A percentile compares a stretch with the other conserved stretches of the same genome.
phyloP scores from a whole-genome alignment of 192 early-diverging fungal genomes.

The Spinellus fusiger region DNA sequence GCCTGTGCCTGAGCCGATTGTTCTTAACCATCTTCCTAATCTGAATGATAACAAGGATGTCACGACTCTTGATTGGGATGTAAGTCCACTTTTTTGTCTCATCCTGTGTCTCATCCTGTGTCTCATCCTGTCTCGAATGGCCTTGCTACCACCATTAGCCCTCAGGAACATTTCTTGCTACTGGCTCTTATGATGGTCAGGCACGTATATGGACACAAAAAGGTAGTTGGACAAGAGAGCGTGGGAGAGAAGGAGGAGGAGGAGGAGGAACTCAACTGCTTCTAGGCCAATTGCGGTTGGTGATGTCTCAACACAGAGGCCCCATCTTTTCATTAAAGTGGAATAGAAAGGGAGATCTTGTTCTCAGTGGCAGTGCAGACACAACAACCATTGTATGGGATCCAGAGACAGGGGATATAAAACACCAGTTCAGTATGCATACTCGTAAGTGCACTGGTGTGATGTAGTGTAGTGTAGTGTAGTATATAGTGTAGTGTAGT shows the following conservation, averaged over 20 bases:
- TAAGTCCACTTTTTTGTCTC: slow-evolving; percentile 41
- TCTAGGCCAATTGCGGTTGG: slow-evolving; percentile 52
- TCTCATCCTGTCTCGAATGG: neutral
- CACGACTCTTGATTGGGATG: slow-evolving; percentile 82
- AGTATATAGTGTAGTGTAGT: no score
- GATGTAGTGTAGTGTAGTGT: no score
- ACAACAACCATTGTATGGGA: slow-evolving; percentile 86
- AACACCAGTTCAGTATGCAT: slow-evolving; percentile 71
- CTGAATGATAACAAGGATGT: slow-evolving; percentile 61
- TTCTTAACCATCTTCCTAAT: slow-evolving; percentile 49
- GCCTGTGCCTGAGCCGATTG: slow-evolving; percentile 43
- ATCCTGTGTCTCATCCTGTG: neutral
- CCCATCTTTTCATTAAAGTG: slow-evolving; percentile 84
- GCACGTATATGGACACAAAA: slow-evolving; percentile 76
- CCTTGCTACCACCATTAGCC: slow-evolving; percentile 42
- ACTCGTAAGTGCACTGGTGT: slow-evolving; percentile 27
- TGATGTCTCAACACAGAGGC: slow-evolving; percentile 63
- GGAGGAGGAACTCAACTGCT: no score
- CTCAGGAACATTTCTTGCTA: slow-evolving; percentile 70
- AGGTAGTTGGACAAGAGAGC: slow-evolving; percentile 20
- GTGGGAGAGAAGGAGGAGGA: no score
- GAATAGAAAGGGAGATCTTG: slow-evolving; percentile 71
- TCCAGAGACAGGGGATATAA: slow-evolving; percentile 58
- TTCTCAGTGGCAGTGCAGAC: slow-evolving; percentile 76
- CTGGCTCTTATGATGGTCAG: slow-evolving; percentile 81